A percentile compares a stretch with the other conserved stretches of the same genome.
phyloP scores from a whole-genome alignment of 495 filamentous ascomycete genomes.

The Pseudoneurospora amorphoporcata region DNA sequence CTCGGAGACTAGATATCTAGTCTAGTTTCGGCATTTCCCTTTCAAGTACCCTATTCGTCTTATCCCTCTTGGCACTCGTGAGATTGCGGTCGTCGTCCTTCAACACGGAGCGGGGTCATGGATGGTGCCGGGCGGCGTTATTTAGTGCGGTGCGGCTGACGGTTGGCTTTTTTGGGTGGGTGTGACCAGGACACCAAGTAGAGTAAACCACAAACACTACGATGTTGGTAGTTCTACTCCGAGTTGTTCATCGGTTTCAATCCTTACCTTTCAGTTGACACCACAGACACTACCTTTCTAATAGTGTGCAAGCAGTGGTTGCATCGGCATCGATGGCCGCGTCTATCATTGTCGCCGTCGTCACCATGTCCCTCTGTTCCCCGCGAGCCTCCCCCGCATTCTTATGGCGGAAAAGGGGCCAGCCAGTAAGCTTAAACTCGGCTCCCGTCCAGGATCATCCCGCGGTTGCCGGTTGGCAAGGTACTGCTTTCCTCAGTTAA shows the following conservation, averaged over 20 bases:
- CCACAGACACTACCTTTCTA: neutral
- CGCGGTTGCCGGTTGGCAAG: no score
- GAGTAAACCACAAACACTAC: neutral
- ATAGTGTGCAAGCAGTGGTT: neutral
- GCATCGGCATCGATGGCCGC: neutral
- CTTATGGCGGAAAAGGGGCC: neutral
- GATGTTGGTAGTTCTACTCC: neutral
- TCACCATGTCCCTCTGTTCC: neutral
- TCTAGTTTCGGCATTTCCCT: neutral
- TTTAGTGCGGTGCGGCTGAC: neutral
- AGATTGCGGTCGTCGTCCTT: neutral
- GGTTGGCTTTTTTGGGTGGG: neutral
- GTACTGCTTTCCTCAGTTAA: neutral
- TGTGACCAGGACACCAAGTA: neutral
- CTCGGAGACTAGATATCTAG: neutral
- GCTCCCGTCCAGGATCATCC: neutral
- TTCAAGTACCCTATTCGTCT: neutral
- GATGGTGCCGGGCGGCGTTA: neutral
- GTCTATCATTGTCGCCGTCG: neutral
- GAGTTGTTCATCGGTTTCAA: neutral
- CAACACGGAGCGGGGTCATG: neutral
- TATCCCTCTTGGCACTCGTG: neutral
- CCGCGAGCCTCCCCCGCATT: neutral
- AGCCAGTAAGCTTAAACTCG: neutral
- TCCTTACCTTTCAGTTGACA: neutral